Evolutionary conservation across 2,329 filamentous ascomycete genomes (phyloP), one percentile per base, ranked within the genome.

Genomic region (Taxawa tesnikishii): DNA sequence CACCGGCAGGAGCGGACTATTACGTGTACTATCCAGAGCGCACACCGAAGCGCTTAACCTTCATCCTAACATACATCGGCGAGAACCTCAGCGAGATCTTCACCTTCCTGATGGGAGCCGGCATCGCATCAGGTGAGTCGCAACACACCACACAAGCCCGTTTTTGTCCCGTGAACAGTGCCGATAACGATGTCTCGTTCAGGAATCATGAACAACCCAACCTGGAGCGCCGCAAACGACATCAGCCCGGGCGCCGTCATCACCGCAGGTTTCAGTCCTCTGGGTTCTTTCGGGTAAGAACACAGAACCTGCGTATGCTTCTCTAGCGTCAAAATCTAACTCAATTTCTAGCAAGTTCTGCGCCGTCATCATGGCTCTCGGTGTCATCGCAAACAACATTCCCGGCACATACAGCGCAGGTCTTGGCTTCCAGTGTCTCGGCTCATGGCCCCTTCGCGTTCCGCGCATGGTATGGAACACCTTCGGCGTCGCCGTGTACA

Each of bases 381-480:
- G 53, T 4, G 43, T 56, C 33, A 47, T 62, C 16, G 51, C 55
- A 3, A 62, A 59, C 41, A 63, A 61, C 32, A 54, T 54, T 4
- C 59, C 59, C 2, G 52, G 53, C 5, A 51, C 56, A 1, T 63
- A 63, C 40, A 58, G 58, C 2, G 59, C 58, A 39, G 51, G 54
- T 2, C 48, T 61, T 42, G 55, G 53, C 18, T 53, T 60, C 14
- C 36, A 38, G 18, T 23, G 28, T 12, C 32, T 38, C n/a, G 34
- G 34, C 12, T 9, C 27, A 5, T 29, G 27, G 27, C 33, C 17
- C 34, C 19, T 39, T 13, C 41, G 34, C 14, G 30, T 43, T 3
- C 40, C 40, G 5, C 28, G 40, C 16, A 39, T 39, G 30, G 23
- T 41, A 12, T 43, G 38, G 39, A 43, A 39, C 15, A 41, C 33